Evolutionary conservation across 1,284 basidiomycete species (phyloP).

Genomic region (Ustilago cynodontis): DNA sequence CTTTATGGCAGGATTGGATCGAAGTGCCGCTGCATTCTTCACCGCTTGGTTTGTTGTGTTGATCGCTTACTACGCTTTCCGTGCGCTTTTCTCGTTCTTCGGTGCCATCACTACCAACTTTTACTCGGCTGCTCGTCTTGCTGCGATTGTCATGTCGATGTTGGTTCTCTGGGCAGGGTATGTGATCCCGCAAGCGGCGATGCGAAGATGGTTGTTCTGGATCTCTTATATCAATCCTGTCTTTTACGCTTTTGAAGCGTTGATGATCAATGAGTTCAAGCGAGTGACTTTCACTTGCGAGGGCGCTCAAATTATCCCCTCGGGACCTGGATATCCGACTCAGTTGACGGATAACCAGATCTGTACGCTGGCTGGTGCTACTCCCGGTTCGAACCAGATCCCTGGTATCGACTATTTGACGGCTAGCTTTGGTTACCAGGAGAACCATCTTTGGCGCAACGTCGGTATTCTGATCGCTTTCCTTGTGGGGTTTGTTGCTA

Average conservation of each 20-base stretch:
- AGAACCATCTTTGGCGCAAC: constrained; percentile 72
- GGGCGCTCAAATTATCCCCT: constrained; percentile 47
- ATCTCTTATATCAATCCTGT: constrained; percentile 70
- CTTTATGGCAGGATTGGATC: constrained; percentile 60
- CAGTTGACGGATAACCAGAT: constrained; percentile 59
- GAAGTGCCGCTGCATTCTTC: constrained; percentile 67
- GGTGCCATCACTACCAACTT: constrained; percentile 57
- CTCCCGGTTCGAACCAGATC: constrained; percentile 70
- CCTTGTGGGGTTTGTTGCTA: constrained; percentile 59
- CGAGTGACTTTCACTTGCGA: constrained; percentile 51
- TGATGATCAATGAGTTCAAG: constrained; percentile 73
- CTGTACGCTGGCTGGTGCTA: constrained; percentile 72
- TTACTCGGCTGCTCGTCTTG: constrained; percentile 56
- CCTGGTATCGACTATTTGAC: constrained; percentile 73
- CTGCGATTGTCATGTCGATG: constrained; percentile 56
- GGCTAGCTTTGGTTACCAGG: constrained; percentile 77
- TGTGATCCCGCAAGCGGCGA: constrained; percentile 71
- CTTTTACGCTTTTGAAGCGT: constrained; percentile 82
- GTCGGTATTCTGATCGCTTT: constrained; percentile 71
- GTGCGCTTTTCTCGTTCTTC: constrained; percentile 58
- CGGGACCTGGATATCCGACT: constrained; percentile 41
- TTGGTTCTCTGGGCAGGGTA: constrained; percentile 62
- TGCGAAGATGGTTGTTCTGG: constrained; percentile 92
- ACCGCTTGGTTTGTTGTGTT: constrained; percentile 74
- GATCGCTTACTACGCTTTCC: constrained; percentile 59